Conservation (phyloP, 164 flowering plant species). For the Vitis rupestris region DNA sequence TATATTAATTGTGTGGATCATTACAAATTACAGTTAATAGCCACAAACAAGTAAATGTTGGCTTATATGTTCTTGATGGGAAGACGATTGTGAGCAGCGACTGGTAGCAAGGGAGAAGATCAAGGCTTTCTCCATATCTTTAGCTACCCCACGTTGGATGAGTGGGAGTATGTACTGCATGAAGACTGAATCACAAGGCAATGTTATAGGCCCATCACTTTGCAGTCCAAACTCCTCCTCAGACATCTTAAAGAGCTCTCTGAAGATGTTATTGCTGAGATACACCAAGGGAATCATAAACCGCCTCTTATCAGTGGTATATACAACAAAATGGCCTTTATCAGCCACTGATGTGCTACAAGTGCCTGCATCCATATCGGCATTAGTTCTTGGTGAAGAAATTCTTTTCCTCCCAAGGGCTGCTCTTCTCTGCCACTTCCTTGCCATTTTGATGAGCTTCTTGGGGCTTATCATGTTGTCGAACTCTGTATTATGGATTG, state of each 20-base stretch:
- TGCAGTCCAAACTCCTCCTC: constrained; percentile 1
- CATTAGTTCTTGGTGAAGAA: neutral
- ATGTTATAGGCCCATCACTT: no score
- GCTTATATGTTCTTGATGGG: no score
- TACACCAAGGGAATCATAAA: constrained; percentile 25
- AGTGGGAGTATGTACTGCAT: no score
- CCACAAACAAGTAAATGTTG: no score
- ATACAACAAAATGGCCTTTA: constrained; percentile 20
- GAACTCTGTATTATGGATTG: no score
- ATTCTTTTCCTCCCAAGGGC: constrained; percentile 18
- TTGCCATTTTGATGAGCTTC: constrained; percentile 21
- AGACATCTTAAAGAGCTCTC: constrained; percentile 30
- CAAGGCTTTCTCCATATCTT: no score
- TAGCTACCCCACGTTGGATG: no score
- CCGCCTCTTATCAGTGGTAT: constrained; percentile 13
- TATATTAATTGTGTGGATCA: no score
- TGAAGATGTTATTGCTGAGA: constrained; percentile 20
- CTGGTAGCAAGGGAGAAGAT: no score
- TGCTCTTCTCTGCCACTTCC: constrained; percentile 27
- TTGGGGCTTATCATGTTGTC: constrained; percentile 18
- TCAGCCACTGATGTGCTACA: neutral
- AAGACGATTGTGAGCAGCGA: no score
- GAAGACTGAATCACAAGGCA: no score
- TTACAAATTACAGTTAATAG: no score
- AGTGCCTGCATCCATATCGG: neutral